A percentile compares a stretch with the other conserved stretches of the same genome.
phyloP scores from a whole-genome alignment of 176 grass and related monocot genomes.

The Ananas comosus region DNA sequence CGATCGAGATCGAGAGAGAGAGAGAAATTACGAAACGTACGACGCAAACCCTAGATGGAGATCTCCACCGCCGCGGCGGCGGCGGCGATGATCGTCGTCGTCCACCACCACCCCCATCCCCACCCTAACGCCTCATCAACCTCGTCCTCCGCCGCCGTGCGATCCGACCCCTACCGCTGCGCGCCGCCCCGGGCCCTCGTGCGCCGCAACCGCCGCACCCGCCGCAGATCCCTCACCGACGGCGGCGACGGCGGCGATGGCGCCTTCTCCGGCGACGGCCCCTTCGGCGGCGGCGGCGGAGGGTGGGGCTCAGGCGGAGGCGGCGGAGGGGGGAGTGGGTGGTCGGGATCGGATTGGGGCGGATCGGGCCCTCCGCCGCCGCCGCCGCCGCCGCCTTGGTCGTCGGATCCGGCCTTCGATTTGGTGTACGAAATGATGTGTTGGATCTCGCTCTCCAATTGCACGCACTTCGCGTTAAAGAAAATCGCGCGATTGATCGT shows the following conservation, averaged over 20 bases:
- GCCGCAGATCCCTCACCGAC: conserved; percentile 25
- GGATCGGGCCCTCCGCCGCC: conserved; percentile 21
- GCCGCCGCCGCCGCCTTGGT: conserved; percentile 1
- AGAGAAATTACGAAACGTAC: too few relatives aligned
- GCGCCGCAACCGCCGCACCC: conserved; percentile 29
- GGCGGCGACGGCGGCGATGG: background rate
- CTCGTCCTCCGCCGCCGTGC: conserved; percentile 6
- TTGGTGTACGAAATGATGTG: conserved; percentile 52
- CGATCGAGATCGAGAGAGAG: too few relatives aligned
- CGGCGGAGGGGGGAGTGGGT: background rate
- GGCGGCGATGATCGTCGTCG: conserved; percentile 32
- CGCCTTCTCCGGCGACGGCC: conserved; percentile 28
- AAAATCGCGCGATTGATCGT: conserved; percentile 33
- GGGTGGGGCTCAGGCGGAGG: conserved; percentile 13
- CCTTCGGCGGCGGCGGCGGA: conserved; percentile 12
- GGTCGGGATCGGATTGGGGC: conserved; percentile 24
- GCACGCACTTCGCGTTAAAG: conserved; percentile 48
- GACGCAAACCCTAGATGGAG: background rate
- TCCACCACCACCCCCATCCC: conserved; percentile 7
- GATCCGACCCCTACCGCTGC: background rate
- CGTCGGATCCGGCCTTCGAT: conserved; percentile 21
- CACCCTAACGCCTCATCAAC: conserved; percentile 13
- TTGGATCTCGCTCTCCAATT: conserved; percentile 47
- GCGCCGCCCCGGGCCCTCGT: conserved; percentile 30
- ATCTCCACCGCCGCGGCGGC: background rate